phyloP scores from a whole-genome alignment of 2,329 filamentous ascomycete species.

The Fusarium ambrosium region DNA sequence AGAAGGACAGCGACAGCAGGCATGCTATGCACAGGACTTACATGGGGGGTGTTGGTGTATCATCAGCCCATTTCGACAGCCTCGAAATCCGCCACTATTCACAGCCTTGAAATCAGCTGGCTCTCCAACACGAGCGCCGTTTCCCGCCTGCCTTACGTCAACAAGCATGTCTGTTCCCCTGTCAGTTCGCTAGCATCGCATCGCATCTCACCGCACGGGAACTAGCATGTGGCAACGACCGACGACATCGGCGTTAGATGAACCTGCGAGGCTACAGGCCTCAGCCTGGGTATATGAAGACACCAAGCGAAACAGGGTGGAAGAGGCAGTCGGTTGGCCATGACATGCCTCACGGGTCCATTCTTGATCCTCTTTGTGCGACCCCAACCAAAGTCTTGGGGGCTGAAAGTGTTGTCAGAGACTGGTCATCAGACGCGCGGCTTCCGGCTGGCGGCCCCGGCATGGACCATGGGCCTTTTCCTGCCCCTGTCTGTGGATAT shows the following conservation, averaged over 20 bases:
- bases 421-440: slow-evolving; percentile 15
- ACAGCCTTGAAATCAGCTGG: slow-evolving; percentile 11
- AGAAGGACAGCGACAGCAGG: neutral
- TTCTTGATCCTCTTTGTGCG: slow-evolving; percentile 7
- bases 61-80: slow-evolving; percentile 17
- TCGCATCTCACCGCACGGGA: neutral
- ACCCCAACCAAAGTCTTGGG: neutral
- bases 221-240: neutral
- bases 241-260: slow-evolving; percentile 1
- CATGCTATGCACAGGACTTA: neutral
- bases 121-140: neutral
- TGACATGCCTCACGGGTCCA: slow-evolving; percentile 2
- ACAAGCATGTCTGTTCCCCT: neutral
- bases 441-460: slow-evolving; percentile 6
- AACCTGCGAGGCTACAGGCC: slow-evolving; percentile 4
- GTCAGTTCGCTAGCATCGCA: neutral
- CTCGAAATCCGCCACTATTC: slow-evolving; percentile 11
- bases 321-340: neutral
- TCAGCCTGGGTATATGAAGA: neutral
- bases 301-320: neutral
- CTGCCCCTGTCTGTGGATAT: slow-evolving; percentile 3
- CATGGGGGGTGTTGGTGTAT: slow-evolving; percentile 6
- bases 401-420: neutral
- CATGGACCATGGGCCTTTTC: neutral
- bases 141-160: neutral